A percentile compares a stretch with the other conserved stretches of the same genome.
phyloP scores from a whole-genome alignment of 2,329 filamentous ascomycete genomes.

The Blastomyces percursus region DNA sequence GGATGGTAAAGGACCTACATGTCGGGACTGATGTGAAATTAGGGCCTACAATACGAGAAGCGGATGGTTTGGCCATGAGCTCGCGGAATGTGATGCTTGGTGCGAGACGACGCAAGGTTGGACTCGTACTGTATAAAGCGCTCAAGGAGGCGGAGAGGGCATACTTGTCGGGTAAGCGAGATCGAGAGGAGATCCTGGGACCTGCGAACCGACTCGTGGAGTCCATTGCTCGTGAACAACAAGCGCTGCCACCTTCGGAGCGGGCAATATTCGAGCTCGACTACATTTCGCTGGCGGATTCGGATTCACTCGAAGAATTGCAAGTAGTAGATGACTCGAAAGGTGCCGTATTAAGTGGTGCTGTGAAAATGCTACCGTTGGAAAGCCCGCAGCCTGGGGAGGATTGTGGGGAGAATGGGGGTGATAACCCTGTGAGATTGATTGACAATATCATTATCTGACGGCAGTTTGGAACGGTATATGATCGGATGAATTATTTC shows the following conservation, averaged over 20 bases:
- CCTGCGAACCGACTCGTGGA: conserved; percentile 54
- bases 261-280: conserved; percentile 71
- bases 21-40: conserved; percentile 64
- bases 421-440: conserved; percentile 66
- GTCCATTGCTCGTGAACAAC: conserved; percentile 49
- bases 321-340: conserved; percentile 54
- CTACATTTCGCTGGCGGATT: conserved; percentile 84
- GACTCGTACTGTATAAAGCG: conserved; percentile 59
- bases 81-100: conserved; percentile 92
- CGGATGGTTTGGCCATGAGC: conserved; percentile 78
- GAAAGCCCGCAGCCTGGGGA: conserved; percentile 60
- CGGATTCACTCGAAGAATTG: conserved; percentile 70
- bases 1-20: conserved; percentile 80
- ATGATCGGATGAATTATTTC: neutral
- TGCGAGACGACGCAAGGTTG: conserved; percentile 56
- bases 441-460: conserved; percentile 85
- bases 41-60: conserved; percentile 61
- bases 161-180: conserved; percentile 46
- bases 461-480: conserved; percentile 16
- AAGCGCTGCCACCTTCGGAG: conserved; percentile 46
- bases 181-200: conserved; percentile 57
- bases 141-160: conserved; percentile 58
- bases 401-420: conserved; percentile 57
- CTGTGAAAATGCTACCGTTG: conserved; percentile 77
- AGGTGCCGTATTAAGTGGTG: conserved; percentile 80